phyloP scores from a whole-genome alignment of 352 stramenopile genomes.

The Phytophthora meadii region DNA sequence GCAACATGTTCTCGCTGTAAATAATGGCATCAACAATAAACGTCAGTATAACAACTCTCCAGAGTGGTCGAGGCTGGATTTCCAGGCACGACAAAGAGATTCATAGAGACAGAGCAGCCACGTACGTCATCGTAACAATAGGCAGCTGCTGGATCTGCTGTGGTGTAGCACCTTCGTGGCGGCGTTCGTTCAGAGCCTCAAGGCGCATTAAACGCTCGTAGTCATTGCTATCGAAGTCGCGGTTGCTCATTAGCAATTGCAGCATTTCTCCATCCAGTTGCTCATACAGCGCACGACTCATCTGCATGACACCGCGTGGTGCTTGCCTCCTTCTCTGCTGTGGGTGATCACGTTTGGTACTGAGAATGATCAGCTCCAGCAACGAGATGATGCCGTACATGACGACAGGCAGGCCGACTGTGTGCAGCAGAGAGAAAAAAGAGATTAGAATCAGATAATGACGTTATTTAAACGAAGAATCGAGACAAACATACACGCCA shows the following conservation, averaged over 20 bases:
- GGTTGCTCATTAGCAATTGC: constrained; percentile 67
- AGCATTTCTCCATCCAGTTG: constrained; percentile 70
- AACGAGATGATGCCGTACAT: constrained; percentile 63
- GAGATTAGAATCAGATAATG: not conserved
- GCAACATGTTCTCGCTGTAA: constrained; percentile 67
- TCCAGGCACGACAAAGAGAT: constrained; percentile 1
- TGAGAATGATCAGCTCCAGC: constrained; percentile 44
- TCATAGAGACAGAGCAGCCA: constrained; percentile 25
- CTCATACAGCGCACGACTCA: constrained; percentile 73
- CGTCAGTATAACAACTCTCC: constrained; percentile 4
- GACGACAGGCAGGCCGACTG: constrained; percentile 57
- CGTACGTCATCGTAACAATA: constrained; percentile 67
- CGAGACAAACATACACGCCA: constrained; percentile 32
- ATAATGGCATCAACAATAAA: constrained; percentile 8
- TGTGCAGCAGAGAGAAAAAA: not conserved
- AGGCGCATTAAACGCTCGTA: constrained; percentile 78
- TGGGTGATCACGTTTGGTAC: constrained; percentile 30
- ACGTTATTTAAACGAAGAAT: not conserved
- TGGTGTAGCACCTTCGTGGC: constrained; percentile 57
- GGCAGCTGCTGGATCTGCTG: constrained; percentile 71
- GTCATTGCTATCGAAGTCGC: constrained; percentile 77
- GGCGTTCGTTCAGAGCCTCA: constrained; percentile 61
- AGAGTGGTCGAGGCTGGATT: not conserved
- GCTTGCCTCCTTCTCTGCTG: constrained; percentile 22
- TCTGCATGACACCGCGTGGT: constrained; percentile 49